Percentiles rank a stretch among this genome's conserved stretches.
These are phyloP conservation scores for Pistacia integerrima DNA, from an alignment of 345 rosid species.

Conservation along the genomic window DNA sequence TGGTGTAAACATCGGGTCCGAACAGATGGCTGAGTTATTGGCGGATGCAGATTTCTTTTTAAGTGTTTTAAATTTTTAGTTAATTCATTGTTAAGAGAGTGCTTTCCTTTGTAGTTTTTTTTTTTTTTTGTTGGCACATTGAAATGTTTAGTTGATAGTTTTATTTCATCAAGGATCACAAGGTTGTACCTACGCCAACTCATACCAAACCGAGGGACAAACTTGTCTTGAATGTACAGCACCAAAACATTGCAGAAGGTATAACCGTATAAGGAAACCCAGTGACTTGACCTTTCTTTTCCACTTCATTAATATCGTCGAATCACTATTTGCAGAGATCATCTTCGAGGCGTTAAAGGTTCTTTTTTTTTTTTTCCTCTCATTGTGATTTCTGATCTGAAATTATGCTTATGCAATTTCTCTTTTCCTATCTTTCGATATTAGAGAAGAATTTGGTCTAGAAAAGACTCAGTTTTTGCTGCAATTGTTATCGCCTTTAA, in stretches of 20 bases:
- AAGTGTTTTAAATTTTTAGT: no score
- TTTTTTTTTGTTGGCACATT: no score
- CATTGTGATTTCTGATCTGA: neutral
- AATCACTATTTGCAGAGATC: neutral
- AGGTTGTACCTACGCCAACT: neutral
- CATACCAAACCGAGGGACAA: no score
- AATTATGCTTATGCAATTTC: neutral
- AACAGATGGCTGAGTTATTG: constrained; percentile 75
- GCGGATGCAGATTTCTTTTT: constrained; percentile 50
- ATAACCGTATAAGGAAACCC: neutral
- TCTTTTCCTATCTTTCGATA: neutral
- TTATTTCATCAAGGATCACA: neutral
- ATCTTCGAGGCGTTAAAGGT: neutral
- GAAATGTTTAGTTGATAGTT: no score
- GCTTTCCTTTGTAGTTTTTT: no score
- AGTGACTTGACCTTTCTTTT: no score
- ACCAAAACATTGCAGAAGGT: neutral
- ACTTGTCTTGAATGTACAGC: neutral
- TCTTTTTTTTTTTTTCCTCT: neutral
- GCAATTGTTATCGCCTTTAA: neutral
- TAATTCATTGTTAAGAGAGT: no score
- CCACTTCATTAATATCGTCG: neutral
- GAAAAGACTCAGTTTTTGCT: neutral
- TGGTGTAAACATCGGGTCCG: constrained; percentile 67
- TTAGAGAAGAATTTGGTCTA: neutral